These are phyloP conservation scores for Xylaria sp. DNA, from an alignment of 2,329 filamentous ascomycete genomes.

Conservation along the genomic window DNA sequence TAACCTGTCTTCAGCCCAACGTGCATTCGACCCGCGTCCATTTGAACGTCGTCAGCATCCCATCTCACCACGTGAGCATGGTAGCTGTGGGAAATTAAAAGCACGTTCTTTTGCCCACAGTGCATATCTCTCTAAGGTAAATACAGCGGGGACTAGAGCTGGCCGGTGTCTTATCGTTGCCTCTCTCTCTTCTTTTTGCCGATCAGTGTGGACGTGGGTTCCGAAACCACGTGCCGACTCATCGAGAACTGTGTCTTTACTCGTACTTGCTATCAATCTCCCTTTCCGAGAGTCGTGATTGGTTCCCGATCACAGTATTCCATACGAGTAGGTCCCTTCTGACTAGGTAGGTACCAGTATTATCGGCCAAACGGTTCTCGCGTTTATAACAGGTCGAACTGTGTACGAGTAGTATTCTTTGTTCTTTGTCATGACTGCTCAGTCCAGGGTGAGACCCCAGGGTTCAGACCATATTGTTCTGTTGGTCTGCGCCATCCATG, in stretches of 20 bases:
- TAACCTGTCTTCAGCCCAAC: neutral
- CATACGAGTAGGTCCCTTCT: neutral
- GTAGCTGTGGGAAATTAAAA: neutral
- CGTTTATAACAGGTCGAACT: too few relatives aligned
- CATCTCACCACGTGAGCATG: neutral
- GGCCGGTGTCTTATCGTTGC: too few relatives aligned
- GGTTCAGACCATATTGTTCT: too few relatives aligned
- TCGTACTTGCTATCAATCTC: neutral
- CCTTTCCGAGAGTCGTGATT: neutral
- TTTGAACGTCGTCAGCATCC: neutral
- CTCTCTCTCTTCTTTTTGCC: too few relatives aligned
- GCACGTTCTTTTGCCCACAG: neutral
- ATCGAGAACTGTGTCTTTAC: neutral
- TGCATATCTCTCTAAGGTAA: neutral
- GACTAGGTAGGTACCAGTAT: too few relatives aligned
- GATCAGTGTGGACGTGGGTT: neutral
- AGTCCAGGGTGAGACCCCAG: too few relatives aligned
- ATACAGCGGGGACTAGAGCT: too few relatives aligned
- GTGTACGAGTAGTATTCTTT: too few relatives aligned
- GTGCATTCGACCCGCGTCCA: neutral
- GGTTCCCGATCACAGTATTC: neutral
- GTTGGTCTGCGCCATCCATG: neutral
- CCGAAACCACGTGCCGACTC: neutral
- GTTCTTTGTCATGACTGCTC: too few relatives aligned
- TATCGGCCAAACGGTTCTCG: too few relatives aligned